phyloP scores from a whole-genome alignment of 2,329 filamentous ascomycete species.

The Bipolaris oryzae region DNA sequence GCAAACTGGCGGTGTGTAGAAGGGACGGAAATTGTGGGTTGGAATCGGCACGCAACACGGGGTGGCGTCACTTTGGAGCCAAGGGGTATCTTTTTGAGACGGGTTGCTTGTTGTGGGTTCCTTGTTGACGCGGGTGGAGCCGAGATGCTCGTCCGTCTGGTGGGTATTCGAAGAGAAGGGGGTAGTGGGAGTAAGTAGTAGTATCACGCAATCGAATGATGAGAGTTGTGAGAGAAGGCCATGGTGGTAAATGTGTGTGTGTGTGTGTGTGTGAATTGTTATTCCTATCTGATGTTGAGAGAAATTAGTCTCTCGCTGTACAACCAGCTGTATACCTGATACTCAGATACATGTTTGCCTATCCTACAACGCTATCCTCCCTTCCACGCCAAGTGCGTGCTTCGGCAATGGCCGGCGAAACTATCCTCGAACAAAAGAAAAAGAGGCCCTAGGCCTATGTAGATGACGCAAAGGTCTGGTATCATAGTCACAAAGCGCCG shows the following conservation, averaged over 20 bases:
- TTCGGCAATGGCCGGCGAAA: conserved; percentile 2
- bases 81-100: too few relatives aligned
- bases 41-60: too few relatives aligned
- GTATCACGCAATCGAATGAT: conserved; percentile 7
- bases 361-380: conserved; percentile 3
- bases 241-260: not conserved
- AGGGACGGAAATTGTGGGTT: not conserved
- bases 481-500: conserved; percentile 40
- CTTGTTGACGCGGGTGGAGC: not conserved
- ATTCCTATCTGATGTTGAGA: conserved; percentile 8
- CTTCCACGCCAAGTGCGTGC: not conserved
- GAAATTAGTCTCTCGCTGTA: conserved; percentile 12
- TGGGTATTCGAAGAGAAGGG: not conserved
- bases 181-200: not conserved
- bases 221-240: not conserved
- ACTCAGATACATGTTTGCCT: conserved; percentile 12
- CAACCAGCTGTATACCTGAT: conserved; percentile 1
- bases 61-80: not conserved
- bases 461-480: conserved; percentile 47
- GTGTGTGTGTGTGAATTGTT: conserved; percentile 13
- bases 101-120: not conserved
- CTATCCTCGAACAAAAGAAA: conserved; percentile 18
- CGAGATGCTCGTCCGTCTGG: not conserved
- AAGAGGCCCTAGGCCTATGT: conserved; percentile 35
- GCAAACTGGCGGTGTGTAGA: conserved; percentile 2